phyloP scores from a whole-genome alignment of 148 eudicot species.

The Arbutus unedo region DNA sequence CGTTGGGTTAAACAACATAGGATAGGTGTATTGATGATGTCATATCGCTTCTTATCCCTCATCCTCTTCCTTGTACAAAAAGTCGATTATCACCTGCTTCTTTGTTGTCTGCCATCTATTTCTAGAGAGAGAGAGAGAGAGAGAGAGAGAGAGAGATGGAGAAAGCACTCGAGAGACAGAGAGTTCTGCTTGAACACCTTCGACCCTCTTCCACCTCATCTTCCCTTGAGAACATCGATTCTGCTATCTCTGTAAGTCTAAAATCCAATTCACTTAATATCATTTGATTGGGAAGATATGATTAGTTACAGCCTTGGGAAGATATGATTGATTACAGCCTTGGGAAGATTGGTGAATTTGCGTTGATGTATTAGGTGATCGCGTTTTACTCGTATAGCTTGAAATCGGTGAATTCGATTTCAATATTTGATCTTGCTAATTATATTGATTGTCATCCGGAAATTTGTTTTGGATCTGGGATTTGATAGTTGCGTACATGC shows the following conservation, averaged over 20 bases:
- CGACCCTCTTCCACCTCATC: constrained; percentile 37
- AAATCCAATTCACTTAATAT: neutral
- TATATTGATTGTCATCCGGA: neutral
- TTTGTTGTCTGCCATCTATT: too few species aligned
- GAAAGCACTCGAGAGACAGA: constrained; percentile 63
- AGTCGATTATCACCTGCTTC: too few species aligned
- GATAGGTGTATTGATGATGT: too few species aligned
- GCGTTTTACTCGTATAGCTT: neutral
- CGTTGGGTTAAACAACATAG: too few species aligned
- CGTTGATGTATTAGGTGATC: neutral
- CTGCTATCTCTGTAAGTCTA: constrained; percentile 48
- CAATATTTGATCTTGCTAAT: neutral
- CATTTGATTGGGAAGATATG: neutral
- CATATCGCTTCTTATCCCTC: too few species aligned
- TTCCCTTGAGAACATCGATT: constrained; percentile 37
- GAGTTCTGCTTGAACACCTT: constrained; percentile 63
- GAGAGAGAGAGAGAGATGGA: constrained; percentile 43
- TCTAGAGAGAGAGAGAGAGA: neutral
- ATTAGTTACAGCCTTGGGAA: neutral
- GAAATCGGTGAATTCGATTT: neutral
- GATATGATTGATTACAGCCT: neutral
- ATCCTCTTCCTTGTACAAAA: too few species aligned
- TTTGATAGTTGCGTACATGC: neutral
- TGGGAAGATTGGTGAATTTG: neutral
- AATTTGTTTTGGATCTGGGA: neutral